Evolutionary conservation across 192 early-diverging fungal genomes (phyloP), one percentile per base, ranked within the genome.

Genomic region (Diversispora eburnea): DNA sequence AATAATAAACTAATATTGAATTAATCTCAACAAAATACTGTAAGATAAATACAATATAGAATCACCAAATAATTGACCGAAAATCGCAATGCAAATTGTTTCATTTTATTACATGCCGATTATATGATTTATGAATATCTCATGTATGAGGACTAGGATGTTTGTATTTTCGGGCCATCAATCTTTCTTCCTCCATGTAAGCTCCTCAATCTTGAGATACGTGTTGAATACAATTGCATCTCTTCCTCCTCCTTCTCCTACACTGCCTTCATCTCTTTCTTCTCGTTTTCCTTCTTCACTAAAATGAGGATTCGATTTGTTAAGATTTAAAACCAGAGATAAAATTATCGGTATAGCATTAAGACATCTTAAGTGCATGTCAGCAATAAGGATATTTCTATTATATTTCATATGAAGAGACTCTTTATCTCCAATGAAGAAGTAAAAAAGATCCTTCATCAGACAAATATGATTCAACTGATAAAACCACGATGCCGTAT

Each of bases 191-290:
- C n/a, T 78, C 77, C 82, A 87, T 85, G 74, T 87, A 87, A 7
- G 94, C 88, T 41, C 86, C 93, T 45, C 94, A 92, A 62, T 95
- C 94, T 22, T 97, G 79, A 97, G 97, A 80, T 93, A 94, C 8
- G 95, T 98, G 84, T 96, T 97, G 87, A 88, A 97, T 49, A 97
- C 83, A 19, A 94, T 82, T 7, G 93, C 91, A 33, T 33, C 25
- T 33, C 25, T 33, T 33, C 25, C 25, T 33, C 25, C 25, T 33
- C 25, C 2, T 33, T 2, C 25, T 33, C 25, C 25, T 52, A 76
- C 78, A 8, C 67, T 75, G 3, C 43, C 48, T 9, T 79, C 52
- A 17, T 72, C 5, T 19, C 17, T 17, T 4, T 19, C 55, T 54
- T 4, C 4, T 1, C 3, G 4, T n/a, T n/a, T 33, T 33, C 25